Evolutionary conservation across 352 stramenopile genomes (phyloP), one percentile per base, ranked within the genome.

Genomic region (Globisporangium sylvaticum): DNA sequence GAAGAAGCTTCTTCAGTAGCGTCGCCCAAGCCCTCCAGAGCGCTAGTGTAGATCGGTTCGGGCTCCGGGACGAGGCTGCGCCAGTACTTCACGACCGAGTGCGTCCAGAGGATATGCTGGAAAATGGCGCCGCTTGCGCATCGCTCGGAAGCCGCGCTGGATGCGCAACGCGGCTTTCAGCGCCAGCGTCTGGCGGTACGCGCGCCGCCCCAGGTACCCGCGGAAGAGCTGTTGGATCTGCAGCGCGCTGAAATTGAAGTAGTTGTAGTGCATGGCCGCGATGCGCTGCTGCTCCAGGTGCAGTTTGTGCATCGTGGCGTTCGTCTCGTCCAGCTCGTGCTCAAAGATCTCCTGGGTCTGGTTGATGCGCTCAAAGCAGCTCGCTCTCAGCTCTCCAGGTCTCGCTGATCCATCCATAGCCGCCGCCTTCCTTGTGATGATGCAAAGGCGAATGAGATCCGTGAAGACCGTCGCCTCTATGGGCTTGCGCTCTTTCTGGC

Each of bases 201-300:
- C 64, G 24, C 72, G 68, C 5, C 95, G 77, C 0, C 91, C 92
- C 1, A 84, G 64, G 73, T 90, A 78, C 0, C 95, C 95, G 12
- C 94, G 84, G 63, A 91, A 98, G 6, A 90, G 75, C 2, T 93
- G 84, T 73, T 98, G 93, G 53, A 98, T 88, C 18, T 87, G 71
- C 54, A 71, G 58, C 25, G 73, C 73, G 27, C 76, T 78, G 34
- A 72, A 72, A 48, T 79, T 67, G 37, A 84, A 72, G 44, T 78
- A 75, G 46, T 64, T 68, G 1, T 66, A 59, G 64, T 78, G 76
- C 53, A 68, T 22, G 7, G 50, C 14, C 0, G 68, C 56, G 15
- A 79, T 29, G 8, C 66, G 46, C 6, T 68, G 67, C 42, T 84
- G 75, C n/a, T 83, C 71, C 1, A 55, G 14, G 29, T 74, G 68